Conservation (phyloP, 2,329 filamentous ascomycete species). For the Colletotrichum lindemuthianum region DNA sequence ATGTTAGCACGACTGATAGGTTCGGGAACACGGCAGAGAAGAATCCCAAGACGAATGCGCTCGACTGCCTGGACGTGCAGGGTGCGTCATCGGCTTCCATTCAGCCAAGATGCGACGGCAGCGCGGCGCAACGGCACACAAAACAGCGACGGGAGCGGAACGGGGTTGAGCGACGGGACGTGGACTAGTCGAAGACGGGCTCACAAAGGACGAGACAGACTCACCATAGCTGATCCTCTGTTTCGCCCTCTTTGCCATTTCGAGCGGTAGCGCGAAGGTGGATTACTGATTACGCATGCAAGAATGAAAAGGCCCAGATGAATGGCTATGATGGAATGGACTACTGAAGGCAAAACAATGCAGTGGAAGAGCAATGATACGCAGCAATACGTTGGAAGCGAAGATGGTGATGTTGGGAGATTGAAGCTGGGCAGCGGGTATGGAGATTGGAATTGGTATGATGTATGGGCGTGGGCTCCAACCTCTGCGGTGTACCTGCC, state of each 20-base stretch:
- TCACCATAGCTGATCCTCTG: conserved; percentile 78
- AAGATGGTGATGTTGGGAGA: conserved; percentile 25
- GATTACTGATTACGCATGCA: conserved; percentile 32
- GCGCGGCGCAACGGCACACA: conserved; percentile 11
- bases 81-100: conserved; percentile 7
- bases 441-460: not conserved
- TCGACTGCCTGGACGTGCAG: conserved; percentile 21
- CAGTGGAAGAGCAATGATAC: not conserved
- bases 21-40: not conserved
- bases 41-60: conserved; percentile 1
- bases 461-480: conserved; percentile 6
- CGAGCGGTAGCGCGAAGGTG: conserved; percentile 28
- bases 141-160: conserved; percentile 10
- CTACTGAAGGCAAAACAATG: not conserved
- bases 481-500: too few species aligned
- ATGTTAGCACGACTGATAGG: conserved; percentile 11
- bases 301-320: conserved; percentile 2
- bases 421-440: not conserved
- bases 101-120: conserved; percentile 15
- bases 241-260: conserved; percentile 74
- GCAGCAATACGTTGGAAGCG: not conserved
- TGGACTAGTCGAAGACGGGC: not conserved
- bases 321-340: not conserved
- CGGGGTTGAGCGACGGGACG: not conserved
- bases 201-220: conserved; percentile 35